Evolutionary conservation across 495 filamentous ascomycete genomes (phyloP).

Genomic region (Hypoxylon crocopeplum): DNA sequence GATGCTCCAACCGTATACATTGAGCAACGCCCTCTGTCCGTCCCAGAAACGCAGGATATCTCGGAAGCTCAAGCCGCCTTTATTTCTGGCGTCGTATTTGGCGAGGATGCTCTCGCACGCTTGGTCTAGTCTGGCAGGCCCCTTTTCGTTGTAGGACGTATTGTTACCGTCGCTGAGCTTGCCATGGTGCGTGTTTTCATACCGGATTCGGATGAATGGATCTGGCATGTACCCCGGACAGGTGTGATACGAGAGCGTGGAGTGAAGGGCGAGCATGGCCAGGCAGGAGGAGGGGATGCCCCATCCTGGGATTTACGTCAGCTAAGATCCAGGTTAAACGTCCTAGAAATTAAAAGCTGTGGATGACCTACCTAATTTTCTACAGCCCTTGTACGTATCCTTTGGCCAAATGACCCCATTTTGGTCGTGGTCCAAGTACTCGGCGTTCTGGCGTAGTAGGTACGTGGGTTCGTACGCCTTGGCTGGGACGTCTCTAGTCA

Average conservation of each 20-base stretch:
- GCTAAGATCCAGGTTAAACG: not conserved
- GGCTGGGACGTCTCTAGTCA: not conserved
- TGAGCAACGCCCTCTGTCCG: not conserved
- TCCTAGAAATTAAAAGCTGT: not conserved
- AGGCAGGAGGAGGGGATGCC: slow-evolving; percentile 2
- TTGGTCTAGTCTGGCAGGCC: not conserved
- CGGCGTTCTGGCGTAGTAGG: slow-evolving; percentile 2
- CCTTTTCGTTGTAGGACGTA: not conserved
- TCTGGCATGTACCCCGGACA: slow-evolving; percentile 2
- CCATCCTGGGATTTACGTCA: slow-evolving; percentile 1
- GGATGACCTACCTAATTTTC: slow-evolving; percentile 8
- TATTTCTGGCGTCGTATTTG: slow-evolving; percentile 3
- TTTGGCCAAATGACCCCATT: slow-evolving; percentile 12
- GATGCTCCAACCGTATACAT: not conserved
- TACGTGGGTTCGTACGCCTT: not conserved
- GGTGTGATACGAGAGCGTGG: slow-evolving; percentile 7
- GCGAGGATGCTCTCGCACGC: slow-evolving; percentile 11
- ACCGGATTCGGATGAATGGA: not conserved
- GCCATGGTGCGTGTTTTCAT: not conserved
- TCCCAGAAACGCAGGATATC: slow-evolving; percentile 3
- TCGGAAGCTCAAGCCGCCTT: slow-evolving; percentile 5
- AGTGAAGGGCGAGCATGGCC: slow-evolving; percentile 1
- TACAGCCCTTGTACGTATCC: slow-evolving; percentile 12
- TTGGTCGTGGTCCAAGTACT: slow-evolving; percentile 8
- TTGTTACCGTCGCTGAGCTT: not conserved